Evolutionary conservation across 805 yeast species (phyloP).

Genomic region (Cyberlindnera mycetangii): DNA sequence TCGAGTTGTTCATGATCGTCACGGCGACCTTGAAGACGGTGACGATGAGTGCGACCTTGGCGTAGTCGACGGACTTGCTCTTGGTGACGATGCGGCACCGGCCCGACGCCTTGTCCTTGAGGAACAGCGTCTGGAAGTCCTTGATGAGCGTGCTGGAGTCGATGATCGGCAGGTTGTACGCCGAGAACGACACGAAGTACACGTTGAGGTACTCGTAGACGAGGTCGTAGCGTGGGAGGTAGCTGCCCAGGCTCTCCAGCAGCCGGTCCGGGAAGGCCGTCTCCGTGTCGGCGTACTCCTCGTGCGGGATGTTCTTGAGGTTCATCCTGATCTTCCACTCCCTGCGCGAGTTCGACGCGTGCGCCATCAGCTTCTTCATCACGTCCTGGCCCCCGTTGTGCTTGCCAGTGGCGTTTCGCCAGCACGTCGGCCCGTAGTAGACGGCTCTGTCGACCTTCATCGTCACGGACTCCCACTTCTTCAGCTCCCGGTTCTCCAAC

Average conservation of each 20-base stretch:
- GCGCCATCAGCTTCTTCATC: slow-evolving; percentile 11
- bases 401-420: slow-evolving; percentile 19
- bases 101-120: slow-evolving; percentile 5
- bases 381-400: slow-evolving; percentile 9
- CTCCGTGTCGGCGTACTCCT: slow-evolving; percentile 11
- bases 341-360: slow-evolving; percentile 18
- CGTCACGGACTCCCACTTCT: slow-evolving; percentile 9
- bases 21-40: slow-evolving; percentile 13
- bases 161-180: slow-evolving; percentile 16
- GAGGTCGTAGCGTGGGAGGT: slow-evolving; percentile 21
- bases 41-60: slow-evolving; percentile 22
- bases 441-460: slow-evolving; percentile 13
- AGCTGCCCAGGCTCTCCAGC: slow-evolving; percentile 13
- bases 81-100: slow-evolving; percentile 9
- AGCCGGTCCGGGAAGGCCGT: slow-evolving; percentile 13
- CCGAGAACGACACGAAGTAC: slow-evolving; percentile 20
- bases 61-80: slow-evolving; percentile 19
- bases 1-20: slow-evolving; percentile 7
- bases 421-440: slow-evolving; percentile 23
- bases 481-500: slow-evolving; percentile 1
- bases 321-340: slow-evolving; percentile 24
- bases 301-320: slow-evolving; percentile 7
- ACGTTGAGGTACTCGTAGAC: slow-evolving; percentile 15
- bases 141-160: slow-evolving; percentile 12
- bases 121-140: slow-evolving; percentile 20